phyloP scores from a whole-genome alignment of 1,284 basidiomycete genomes.

The Ganoderma resinaceum region DNA sequence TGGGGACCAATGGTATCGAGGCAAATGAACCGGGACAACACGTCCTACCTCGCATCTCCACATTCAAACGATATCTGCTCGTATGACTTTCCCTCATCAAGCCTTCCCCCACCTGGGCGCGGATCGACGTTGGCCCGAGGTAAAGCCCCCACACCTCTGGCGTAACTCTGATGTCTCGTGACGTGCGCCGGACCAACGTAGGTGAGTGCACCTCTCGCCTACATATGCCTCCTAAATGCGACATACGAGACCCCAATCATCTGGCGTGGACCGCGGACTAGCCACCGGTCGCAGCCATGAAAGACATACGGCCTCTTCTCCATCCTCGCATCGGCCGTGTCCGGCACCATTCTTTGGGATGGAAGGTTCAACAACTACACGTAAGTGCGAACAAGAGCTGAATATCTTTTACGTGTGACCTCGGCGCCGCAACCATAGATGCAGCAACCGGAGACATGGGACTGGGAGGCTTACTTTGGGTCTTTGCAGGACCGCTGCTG shows the following conservation, averaged over 20 bases:
- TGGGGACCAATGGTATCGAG: background rate
- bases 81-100: constrained; percentile 14
- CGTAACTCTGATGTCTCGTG: constrained; percentile 18
- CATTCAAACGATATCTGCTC: constrained; percentile 7
- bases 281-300: constrained; percentile 22
- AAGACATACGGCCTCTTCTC: constrained; percentile 22
- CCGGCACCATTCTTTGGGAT: constrained; percentile 37
- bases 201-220: constrained; percentile 13
- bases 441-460: background rate
- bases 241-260: constrained; percentile 15
- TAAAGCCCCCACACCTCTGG: constrained; percentile 23
- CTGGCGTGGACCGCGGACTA: background rate
- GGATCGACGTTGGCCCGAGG: constrained; percentile 35
- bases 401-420: background rate
- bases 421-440: background rate
- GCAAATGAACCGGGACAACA: constrained; percentile 2
- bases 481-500: constrained; percentile 30
- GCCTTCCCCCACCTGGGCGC: constrained; percentile 17
- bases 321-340: constrained; percentile 21
- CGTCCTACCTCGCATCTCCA: constrained; percentile 3
- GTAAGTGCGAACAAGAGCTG: constrained; percentile 18
- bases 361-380: constrained; percentile 37
- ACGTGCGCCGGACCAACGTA: constrained; percentile 28
- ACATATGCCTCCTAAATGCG: constrained; percentile 17
- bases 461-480: background rate